Evolutionary conservation across 257 asterid genomes (phyloP).

Genomic region (Handroanthus guayacan): DNA sequence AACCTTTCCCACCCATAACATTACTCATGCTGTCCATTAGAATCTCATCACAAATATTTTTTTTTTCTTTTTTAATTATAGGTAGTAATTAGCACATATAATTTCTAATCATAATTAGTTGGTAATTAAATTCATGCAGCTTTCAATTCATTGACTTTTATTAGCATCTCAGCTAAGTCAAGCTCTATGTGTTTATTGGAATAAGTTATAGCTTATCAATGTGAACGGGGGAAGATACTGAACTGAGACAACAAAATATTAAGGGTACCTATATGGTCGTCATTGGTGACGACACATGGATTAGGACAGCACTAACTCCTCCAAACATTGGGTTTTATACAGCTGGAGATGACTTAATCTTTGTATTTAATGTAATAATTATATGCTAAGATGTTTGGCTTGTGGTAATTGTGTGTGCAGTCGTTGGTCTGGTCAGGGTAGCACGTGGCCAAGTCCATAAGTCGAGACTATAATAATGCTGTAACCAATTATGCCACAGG

Average conservation of each 20-base stretch:
- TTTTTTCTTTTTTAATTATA: background rate
- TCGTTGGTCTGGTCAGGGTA: background rate
- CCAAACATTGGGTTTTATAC: background rate
- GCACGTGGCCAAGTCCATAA: slow-evolving; percentile 22
- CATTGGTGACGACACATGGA: slow-evolving; percentile 33
- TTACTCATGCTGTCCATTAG: background rate
- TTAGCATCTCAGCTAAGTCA: slow-evolving; percentile 15
- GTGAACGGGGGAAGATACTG: too few relatives aligned
- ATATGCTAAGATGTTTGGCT: background rate
- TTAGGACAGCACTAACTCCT: slow-evolving; percentile 13
- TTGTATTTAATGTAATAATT: background rate
- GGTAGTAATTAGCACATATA: background rate
- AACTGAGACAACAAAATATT: background rate
- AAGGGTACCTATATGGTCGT: background rate
- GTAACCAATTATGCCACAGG: slow-evolving; percentile 31
- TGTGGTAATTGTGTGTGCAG: slow-evolving; percentile 27
- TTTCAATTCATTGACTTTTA: slow-evolving; percentile 18
- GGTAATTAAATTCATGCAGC: background rate
- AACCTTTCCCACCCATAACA: too few relatives aligned
- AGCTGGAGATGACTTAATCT: background rate
- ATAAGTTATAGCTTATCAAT: background rate
- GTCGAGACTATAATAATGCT: background rate
- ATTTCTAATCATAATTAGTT: background rate
- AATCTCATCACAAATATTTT: too few relatives aligned
- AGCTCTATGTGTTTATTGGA: background rate